These are phyloP conservation scores for Zygosaccharomyces pseudobailii DNA, from an alignment of 1,139 yeast species.

Conservation along the genomic window DNA sequence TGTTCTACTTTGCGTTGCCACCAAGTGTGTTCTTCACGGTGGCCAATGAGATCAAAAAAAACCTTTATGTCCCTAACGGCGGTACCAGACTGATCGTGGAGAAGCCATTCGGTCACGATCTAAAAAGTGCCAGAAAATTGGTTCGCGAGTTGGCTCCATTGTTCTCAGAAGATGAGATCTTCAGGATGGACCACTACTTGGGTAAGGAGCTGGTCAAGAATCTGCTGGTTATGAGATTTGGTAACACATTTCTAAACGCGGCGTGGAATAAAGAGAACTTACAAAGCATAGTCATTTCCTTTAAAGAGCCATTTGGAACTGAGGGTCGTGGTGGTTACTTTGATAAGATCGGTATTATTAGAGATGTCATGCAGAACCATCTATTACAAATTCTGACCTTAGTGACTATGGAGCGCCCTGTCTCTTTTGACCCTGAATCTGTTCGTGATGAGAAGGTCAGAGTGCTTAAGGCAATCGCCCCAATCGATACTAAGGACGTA, in stretches of 20 bases:
- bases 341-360: constrained; percentile 88
- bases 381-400: constrained; percentile 86
- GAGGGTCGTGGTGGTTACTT: constrained; percentile 99
- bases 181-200: constrained; percentile 92
- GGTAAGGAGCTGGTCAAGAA: constrained; percentile 98
- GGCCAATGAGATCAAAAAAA: constrained; percentile 64
- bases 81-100: constrained; percentile 82
- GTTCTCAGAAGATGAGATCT: constrained; percentile 86
- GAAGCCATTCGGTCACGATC: constrained; percentile 96
- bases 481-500: constrained; percentile 61
- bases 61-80: constrained; percentile 65
- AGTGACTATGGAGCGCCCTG: constrained; percentile 94
- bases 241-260: constrained; percentile 77
- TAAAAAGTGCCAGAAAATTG: constrained; percentile 68
- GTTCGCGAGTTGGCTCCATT: constrained; percentile 77
- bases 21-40: constrained; percentile 86
- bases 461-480: constrained; percentile 75
- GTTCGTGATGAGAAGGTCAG: constrained; percentile 95
- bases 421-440: constrained; percentile 82
- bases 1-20: constrained; percentile 91
- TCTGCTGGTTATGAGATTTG: constrained; percentile 81
- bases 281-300: constrained; percentile 75
- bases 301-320: constrained; percentile 96
- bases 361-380: constrained; percentile 99
- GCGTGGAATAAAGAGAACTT: constrained; percentile 83